Conservation (phyloP, 1,284 basidiomycete genomes). For the Microstroma glucosiphilum region DNA sequence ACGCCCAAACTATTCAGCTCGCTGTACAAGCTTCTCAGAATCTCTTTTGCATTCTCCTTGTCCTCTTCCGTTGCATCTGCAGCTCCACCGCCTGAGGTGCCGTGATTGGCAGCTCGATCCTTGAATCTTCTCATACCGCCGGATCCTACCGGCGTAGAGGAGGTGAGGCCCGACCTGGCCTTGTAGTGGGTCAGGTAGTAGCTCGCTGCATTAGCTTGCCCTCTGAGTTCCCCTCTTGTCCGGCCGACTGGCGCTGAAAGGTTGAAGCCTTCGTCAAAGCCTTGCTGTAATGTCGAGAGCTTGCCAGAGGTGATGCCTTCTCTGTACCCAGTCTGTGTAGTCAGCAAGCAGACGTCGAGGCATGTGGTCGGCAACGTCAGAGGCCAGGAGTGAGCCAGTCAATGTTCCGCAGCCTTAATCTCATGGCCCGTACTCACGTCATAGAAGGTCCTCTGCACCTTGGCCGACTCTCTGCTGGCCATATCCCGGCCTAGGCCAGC, state of each 20-base stretch:
- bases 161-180: background rate
- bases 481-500: slow-evolving; percentile 13
- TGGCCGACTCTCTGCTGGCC: slow-evolving; percentile 26
- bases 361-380: background rate
- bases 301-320: slow-evolving; percentile 82
- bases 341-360: background rate
- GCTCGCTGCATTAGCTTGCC: slow-evolving; percentile 40
- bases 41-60: background rate
- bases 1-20: background rate
- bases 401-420: too few relatives aligned
- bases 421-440: slow-evolving; percentile 25
- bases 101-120: background rate
- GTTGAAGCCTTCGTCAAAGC: slow-evolving; percentile 74
- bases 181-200: background rate
- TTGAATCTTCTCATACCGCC: background rate
- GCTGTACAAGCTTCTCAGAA: background rate
- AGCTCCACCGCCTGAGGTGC: background rate
- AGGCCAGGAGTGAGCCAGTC: too few relatives aligned
- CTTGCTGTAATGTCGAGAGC: slow-evolving; percentile 68
- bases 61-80: background rate
- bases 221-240: slow-evolving; percentile 65
- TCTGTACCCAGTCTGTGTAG: slow-evolving; percentile 77
- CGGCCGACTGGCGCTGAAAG: slow-evolving; percentile 67
- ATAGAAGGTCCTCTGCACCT: slow-evolving; percentile 26
- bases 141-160: background rate